These are phyloP conservation scores for Penicillium sp. DNA, from an alignment of 2,329 filamentous ascomycete genomes.

Conservation along the genomic window DNA sequence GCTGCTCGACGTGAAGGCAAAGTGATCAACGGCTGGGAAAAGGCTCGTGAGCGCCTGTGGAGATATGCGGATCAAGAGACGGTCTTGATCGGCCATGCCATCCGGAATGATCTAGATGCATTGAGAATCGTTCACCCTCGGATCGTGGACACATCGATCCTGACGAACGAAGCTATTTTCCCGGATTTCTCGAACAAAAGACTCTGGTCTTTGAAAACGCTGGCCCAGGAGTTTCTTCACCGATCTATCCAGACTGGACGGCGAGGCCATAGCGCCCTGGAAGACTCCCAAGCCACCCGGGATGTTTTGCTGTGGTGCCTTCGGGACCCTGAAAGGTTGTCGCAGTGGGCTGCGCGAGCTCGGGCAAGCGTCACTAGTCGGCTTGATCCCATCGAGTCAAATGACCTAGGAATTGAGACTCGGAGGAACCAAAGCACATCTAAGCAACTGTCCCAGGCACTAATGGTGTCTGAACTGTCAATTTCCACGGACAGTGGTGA, in stretches of 20 bases:
- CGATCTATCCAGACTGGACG: constrained; percentile 8
- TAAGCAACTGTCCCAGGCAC: no score
- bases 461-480: no score
- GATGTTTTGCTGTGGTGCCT: no score
- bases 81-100: constrained; percentile 45
- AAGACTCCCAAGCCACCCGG: no score
- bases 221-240: constrained; percentile 32
- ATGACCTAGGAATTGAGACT: no score
- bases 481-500: no score
- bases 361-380: no score
- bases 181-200: constrained; percentile 3
- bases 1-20: constrained; percentile 25
- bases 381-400: no score
- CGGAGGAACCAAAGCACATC: no score
- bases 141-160: constrained; percentile 43
- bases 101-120: constrained; percentile 42
- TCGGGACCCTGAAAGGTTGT: no score
- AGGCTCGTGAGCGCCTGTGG: constrained; percentile 41
- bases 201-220: constrained; percentile 33
- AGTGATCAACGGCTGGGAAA: constrained; percentile 38
- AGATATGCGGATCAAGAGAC: constrained; percentile 40
- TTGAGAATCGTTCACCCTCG: constrained; percentile 40
- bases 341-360: no score
- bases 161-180: constrained; percentile 33
- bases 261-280: no score